Evolutionary conservation across 2,329 filamentous ascomycete genomes (phyloP), one percentile per base, ranked within the genome.

Genomic region (Talaromyces sp.): DNA sequence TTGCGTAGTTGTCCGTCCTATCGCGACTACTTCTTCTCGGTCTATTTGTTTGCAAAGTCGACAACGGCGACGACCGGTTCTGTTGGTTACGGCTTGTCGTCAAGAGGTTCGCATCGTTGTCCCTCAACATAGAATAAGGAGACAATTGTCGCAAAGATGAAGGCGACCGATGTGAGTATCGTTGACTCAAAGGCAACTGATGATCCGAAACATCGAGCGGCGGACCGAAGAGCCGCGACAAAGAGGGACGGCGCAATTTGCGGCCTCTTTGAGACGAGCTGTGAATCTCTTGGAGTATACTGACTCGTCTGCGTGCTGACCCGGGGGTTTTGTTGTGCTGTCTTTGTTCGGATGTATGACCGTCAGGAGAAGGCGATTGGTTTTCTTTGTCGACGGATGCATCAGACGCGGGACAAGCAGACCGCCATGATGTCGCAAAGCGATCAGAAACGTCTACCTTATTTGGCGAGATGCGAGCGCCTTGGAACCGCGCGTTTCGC

Each of bases 1-100:
- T 74, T 63, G 80, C 78, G 59, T 73, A 76, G 64, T 74, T 60
- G 39, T 48, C 76, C 18, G 75, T 56, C 37, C 64, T 68, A 33
- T 61, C 62, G 35, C 39, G 63, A 56, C 63, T 65, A 61, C 39
- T 64, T 46, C 60, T 65, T 42, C 54, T 63, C 33, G 18, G 33
- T n/a, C 54, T 54, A 28, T 48, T 48, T 33, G 52, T 56, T 21
- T 44, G 28, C 7, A 37, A 40, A 16, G 57, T n/a, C 72, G 74
- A 56, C 72, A 57, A 35, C 39, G 62, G 62, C 23, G 62, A 63
- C 14, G 39, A 54, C 50, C 57, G 57, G 39, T 60, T 55, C 11
- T 56, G 61, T 18, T 63, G 54, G 21, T 35, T 28, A 52, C 39
- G 12, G 14, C 25, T 44, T 6, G 50, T 28, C 33, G 23, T 50